Evolutionary conservation across 2,329 filamentous ascomycete genomes (phyloP).

Genomic region (Exophiala alcalophila): DNA sequence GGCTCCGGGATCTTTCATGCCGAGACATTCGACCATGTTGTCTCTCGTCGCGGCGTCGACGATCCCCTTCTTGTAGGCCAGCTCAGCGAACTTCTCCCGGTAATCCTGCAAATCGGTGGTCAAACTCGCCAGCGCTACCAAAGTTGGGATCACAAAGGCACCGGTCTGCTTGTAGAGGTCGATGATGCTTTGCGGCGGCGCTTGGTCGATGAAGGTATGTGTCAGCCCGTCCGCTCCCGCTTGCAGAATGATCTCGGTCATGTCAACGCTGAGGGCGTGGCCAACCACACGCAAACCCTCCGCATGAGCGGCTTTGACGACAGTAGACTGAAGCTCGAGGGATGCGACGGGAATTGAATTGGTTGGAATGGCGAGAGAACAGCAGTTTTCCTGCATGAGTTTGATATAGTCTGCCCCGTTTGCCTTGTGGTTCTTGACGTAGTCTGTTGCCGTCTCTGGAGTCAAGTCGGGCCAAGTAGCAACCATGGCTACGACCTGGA

Average conservation of each 20-base stretch:
- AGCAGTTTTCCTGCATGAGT: slow-evolving; percentile 32
- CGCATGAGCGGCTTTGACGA: slow-evolving; percentile 27
- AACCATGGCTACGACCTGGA: slow-evolving; percentile 37
- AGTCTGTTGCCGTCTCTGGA: slow-evolving; percentile 40
- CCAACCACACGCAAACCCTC: slow-evolving; percentile 23
- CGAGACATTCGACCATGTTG: slow-evolving; percentile 31
- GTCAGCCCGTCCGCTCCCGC: slow-evolving; percentile 30
- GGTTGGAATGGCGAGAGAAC: slow-evolving; percentile 30
- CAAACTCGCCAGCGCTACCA: slow-evolving; percentile 24
- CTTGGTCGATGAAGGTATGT: slow-evolving; percentile 32
- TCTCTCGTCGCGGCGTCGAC: slow-evolving; percentile 31
- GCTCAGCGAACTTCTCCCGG: slow-evolving; percentile 26
- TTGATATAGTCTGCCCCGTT: slow-evolving; percentile 31
- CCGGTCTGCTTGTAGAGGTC: slow-evolving; percentile 28
- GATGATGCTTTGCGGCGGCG: slow-evolving; percentile 23
- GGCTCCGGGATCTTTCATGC: slow-evolving; percentile 27
- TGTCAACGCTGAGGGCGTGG: slow-evolving; percentile 26
- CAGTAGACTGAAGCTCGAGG: slow-evolving; percentile 41
- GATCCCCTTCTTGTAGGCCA: slow-evolving; percentile 27
- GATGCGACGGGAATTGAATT: slow-evolving; percentile 27
- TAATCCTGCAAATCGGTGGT: slow-evolving; percentile 26
- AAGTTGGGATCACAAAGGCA: slow-evolving; percentile 30
- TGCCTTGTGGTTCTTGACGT: slow-evolving; percentile 26
- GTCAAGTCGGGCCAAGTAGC: slow-evolving; percentile 49
- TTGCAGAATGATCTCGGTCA: slow-evolving; percentile 30